Conservation (phyloP, 2,329 filamentous ascomycete genomes). For the Cladosporium halotolerans region DNA sequence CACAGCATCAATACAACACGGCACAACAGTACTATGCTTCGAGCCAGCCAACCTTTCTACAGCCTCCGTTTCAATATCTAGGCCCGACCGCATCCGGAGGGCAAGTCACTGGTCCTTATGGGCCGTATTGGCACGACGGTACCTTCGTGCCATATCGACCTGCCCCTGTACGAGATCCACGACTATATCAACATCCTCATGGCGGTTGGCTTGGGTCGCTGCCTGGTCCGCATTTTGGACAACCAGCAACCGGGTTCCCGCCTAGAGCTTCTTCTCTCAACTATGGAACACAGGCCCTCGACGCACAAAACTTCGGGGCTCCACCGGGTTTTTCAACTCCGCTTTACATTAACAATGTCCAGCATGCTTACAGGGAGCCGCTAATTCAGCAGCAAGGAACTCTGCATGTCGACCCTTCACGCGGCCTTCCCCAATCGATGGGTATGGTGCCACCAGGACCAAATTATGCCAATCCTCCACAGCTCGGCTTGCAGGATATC, state of each 20-base stretch:
- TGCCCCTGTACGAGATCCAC: slow-evolving; percentile 50
- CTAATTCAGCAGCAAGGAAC: background rate
- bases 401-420: background rate
- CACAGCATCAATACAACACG: slow-evolving; percentile 34
- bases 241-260: background rate
- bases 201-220: slow-evolving; percentile 9
- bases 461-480: background rate
- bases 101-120: slow-evolving; percentile 50
- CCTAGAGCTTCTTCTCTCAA: background rate
- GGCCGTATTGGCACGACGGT: slow-evolving; percentile 60
- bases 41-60: slow-evolving; percentile 53
- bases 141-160: slow-evolving; percentile 55
- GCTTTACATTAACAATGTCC: background rate
- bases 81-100: slow-evolving; percentile 54
- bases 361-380: background rate
- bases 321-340: background rate
- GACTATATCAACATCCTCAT: slow-evolving; percentile 33
- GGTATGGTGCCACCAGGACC: background rate
- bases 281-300: slow-evolving; percentile 1
- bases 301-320: background rate
- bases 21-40: slow-evolving; percentile 35
- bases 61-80: slow-evolving; percentile 53
- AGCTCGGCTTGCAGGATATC: background rate
- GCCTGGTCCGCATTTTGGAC: background rate
- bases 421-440: background rate